Percentiles rank a stretch among this genome's conserved stretches.
These are phyloP conservation scores for Lecanicillium sp. DNA, from an alignment of 2,329 filamentous ascomycete genomes.

Conservation along the genomic window DNA sequence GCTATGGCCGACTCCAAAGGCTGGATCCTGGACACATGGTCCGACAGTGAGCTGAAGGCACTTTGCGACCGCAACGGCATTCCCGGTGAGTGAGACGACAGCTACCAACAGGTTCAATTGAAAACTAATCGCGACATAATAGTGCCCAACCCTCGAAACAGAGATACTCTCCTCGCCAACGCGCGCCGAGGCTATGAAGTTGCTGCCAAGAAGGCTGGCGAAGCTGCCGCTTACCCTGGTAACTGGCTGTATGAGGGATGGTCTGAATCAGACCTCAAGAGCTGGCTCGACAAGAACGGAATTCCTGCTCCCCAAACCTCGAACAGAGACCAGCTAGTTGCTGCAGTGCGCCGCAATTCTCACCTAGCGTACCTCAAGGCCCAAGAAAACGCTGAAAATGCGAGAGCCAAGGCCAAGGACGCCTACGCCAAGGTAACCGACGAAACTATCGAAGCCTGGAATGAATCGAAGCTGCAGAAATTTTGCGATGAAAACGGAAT, in stretches of 20 bases:
- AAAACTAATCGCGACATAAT: constrained; percentile 7
- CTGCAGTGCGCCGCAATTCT: constrained; percentile 83
- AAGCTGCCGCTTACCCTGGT: constrained; percentile 80
- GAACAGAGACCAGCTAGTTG: constrained; percentile 79
- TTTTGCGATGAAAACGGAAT: constrained; percentile 90
- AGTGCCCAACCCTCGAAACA: constrained; percentile 78
- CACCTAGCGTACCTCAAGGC: constrained; percentile 65
- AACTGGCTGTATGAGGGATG: constrained; percentile 90
- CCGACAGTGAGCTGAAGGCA: constrained; percentile 84
- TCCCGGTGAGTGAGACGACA: constrained; percentile 41
- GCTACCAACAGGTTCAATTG: no score
- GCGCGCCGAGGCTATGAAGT: constrained; percentile 75
- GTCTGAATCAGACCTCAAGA: constrained; percentile 89
- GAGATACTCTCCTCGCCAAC: constrained; percentile 71
- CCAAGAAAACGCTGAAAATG: constrained; percentile 51
- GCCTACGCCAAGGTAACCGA: constrained; percentile 73
- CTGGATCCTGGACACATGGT: constrained; percentile 95
- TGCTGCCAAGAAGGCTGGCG: constrained; percentile 63
- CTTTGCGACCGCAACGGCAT: constrained; percentile 87
- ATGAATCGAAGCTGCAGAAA: constrained; percentile 79
- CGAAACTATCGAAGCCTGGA: constrained; percentile 81
- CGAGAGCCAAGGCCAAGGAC: constrained; percentile 55
- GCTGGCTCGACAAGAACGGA: constrained; percentile 84
- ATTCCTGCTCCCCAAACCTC: constrained; percentile 78
- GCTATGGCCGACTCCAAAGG: constrained; percentile 68